Evolutionary conservation across 192 early-diverging fungal genomes (phyloP).

Genomic region (Linnemannia elongata): DNA sequence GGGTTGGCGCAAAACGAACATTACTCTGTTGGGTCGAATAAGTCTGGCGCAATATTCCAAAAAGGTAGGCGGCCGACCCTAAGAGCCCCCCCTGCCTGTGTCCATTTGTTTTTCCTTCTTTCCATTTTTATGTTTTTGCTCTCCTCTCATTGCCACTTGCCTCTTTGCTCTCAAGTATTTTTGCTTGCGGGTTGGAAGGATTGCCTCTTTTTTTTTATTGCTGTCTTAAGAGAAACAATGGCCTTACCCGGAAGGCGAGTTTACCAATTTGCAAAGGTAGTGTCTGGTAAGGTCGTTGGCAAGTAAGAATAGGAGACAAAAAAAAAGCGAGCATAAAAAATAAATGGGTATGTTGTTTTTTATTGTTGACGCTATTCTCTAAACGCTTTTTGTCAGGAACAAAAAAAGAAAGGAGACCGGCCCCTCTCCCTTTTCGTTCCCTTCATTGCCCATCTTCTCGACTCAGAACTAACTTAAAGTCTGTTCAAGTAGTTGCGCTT

Average conservation of each 20-base stretch:
- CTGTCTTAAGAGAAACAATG: no score
- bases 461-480: not conserved
- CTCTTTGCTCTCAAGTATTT: not conserved
- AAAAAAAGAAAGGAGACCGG: not conserved
- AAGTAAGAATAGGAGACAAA: not conserved
- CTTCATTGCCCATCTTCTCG: not conserved
- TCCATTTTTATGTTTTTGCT: conserved; percentile 8
- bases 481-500: conserved; percentile 10
- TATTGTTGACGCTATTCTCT: not conserved
- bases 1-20: no score
- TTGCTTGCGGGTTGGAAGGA: no score
- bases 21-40: no score
- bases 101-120: not conserved
- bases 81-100: no score
- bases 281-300: not conserved
- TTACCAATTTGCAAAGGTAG: no score
- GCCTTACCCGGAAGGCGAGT: no score
- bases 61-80: no score
- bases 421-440: not conserved
- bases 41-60: no score
- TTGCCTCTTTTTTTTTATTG: not conserved
- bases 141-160: no score
- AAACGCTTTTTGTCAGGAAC: not conserved
- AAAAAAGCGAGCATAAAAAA: not conserved
- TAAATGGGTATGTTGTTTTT: not conserved